Evolutionary conservation across 1,284 basidiomycete species (phyloP), one percentile per base, ranked within the genome.

Genomic region (Cryptococcus neoformans): DNA sequence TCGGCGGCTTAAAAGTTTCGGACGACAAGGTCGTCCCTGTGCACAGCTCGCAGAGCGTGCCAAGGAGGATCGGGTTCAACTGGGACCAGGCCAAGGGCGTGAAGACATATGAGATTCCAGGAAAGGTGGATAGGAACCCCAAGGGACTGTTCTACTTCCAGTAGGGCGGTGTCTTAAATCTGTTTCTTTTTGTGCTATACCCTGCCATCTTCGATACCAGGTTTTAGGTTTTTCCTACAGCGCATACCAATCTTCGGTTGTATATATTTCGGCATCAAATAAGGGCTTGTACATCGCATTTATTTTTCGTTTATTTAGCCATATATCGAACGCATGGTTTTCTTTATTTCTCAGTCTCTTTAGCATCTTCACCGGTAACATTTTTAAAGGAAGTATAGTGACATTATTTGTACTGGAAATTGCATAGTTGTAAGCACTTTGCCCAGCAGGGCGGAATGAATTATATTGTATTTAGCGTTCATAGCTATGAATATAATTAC

Each of bases 81-180:
- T 76, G 74, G 74, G 64, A 62, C 38, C 60, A 62, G 39, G 64
- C 63, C 51, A 63, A 63, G 51, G 68, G 69, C 16, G 65, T 66
- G 40, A 68, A 63, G 64, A 72, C 68, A 54, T 76, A 76, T 62
- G 67, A 64, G 42, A 54, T 76, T 3, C 74, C 74, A 8, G 62
- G 64, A 52, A 72, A 73, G 53, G 57, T 67, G 44, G 67, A 72
- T 55, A 59, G 63, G 42, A 68, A 64, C 56, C 73, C 73, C 61
- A 58, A 63, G 39, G 73, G 73, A 10, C 58, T 75, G 54, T 75
- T 75, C 60, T 75, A 73, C 61, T 75, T 75, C 57, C 57, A 62
- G 39, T 62, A 58, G 44, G 28, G 14, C 28, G 4, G 4, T 28
- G 28, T 28, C 4, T 28, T 28, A 4, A 4, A 21, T 10, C 17